Evolutionary conservation across 73 alveolate genomes (phyloP), one percentile per base, ranked within the genome.

Genomic region (Uronychia setigera): DNA sequence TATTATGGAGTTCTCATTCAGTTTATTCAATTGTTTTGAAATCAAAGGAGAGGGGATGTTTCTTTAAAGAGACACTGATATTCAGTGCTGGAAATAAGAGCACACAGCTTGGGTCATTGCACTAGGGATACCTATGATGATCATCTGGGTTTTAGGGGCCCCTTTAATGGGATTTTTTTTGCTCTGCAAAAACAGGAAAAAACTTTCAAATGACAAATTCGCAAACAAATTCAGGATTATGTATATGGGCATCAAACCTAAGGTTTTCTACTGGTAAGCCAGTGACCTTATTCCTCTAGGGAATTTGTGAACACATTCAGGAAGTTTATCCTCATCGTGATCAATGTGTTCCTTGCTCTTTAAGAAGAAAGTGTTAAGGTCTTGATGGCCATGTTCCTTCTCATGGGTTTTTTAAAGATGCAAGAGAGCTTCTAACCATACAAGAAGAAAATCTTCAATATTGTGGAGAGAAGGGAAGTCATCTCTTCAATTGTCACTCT

Each of bases 141-240:
- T 90, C 0, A 31, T 90, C 25, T 90, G 95, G 95, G 91, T 90
- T 32, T 0, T 90, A 1, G 95, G 95, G 0, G 75, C 80, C 9
- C 95, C 95, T 1, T n/a, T 90, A 0, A 0, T 76, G 1, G 91
- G 89, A 26, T 76, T 85, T 19, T 26, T 74, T 0, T 32, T 85
- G 0, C 29, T 90, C 29, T 32, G 58, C 28, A 27, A 14, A 0
- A 76, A 81, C 58, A 85, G 82, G 78, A 29, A 85, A 13, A 27
- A 34, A 31, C 80, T 90, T 1, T 31, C 34, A 14, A 91, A 90
- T 29, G 77, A 34, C 30, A 32, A 33, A 19, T 35, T 46, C 60
- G 33, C 83, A 13, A 27, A 27, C 1, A 79, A 84, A 80, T 90
- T 76, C 46, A 89, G 95, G 34, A 84, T 90, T 84, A 74, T 90